phyloP scores from a whole-genome alignment of 805 yeast species.

The Myxozyma sirexii region DNA sequence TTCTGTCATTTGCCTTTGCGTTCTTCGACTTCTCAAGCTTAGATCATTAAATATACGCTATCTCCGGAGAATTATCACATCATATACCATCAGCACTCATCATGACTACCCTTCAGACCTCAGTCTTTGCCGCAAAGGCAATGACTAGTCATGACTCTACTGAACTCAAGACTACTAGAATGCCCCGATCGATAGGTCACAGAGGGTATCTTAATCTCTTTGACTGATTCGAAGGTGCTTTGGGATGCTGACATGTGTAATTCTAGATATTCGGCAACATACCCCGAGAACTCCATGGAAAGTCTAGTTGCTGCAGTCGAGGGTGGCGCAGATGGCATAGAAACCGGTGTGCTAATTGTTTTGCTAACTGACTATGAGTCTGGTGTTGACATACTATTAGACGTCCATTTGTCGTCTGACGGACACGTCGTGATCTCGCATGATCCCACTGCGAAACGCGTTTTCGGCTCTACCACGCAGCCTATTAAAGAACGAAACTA shows the following conservation, averaged over 20 bases:
- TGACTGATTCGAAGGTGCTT: too few species aligned
- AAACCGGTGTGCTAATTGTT: conserved; percentile 43
- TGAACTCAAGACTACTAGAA: neutral
- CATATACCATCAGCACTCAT: too few species aligned
- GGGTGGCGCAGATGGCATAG: conserved; percentile 52
- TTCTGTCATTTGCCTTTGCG: too few species aligned
- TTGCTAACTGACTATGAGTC: neutral
- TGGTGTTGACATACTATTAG: too few species aligned
- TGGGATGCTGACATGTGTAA: neutral
- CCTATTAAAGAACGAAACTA: conserved; percentile 46
- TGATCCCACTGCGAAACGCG: conserved; percentile 54
- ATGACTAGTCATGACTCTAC: neutral
- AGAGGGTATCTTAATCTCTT: conserved; percentile 28
- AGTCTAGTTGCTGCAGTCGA: conserved; percentile 54
- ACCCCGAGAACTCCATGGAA: conserved; percentile 40
- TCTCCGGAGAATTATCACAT: too few species aligned
- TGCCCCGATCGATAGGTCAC: conserved; percentile 27
- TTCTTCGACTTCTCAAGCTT: too few species aligned
- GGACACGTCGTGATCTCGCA: conserved; percentile 59
- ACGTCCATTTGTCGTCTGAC: conserved; percentile 57
- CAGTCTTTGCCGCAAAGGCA: neutral
- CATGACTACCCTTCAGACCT: neutral
- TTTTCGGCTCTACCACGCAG: conserved; percentile 46
- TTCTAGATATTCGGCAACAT: conserved; percentile 27
- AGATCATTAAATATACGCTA: too few species aligned